phyloP scores from a whole-genome alignment of 169 alveolate species.

The Plasmodium chabaudi region DNA sequence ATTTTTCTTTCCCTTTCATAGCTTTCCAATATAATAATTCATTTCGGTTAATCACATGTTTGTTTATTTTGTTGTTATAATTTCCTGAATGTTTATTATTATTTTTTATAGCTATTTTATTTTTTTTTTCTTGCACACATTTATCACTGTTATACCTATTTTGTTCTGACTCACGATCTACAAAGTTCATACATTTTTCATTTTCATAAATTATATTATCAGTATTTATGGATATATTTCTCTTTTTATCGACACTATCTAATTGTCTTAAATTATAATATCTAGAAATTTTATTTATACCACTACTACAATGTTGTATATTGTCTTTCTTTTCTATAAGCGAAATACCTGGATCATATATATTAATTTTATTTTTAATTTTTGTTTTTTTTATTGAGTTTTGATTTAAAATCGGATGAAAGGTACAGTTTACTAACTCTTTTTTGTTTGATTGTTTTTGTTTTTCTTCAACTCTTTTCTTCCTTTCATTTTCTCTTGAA shows the following conservation, averaged over 20 bases:
- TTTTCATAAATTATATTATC: not conserved
- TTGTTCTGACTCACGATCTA: not conserved
- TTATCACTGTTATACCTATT: too few relatives aligned
- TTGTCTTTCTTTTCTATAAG: too few relatives aligned
- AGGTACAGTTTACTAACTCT: conserved; percentile 52
- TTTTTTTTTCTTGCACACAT: too few relatives aligned
- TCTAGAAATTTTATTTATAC: not conserved
- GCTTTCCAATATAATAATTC: conserved; percentile 55
- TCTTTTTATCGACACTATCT: not conserved
- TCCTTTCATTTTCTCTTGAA: conserved; percentile 65
- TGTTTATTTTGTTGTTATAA: not conserved
- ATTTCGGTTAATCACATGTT: conserved; percentile 12
- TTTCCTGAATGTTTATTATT: not conserved
- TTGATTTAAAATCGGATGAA: conserved; percentile 44
- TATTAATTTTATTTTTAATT: conserved; percentile 8
- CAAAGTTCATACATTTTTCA: not conserved
- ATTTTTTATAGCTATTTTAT: not conserved
- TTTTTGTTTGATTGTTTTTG: conserved; percentile 28
- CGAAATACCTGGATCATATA: not conserved
- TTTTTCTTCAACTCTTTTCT: conserved; percentile 62
- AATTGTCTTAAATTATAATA: not conserved
- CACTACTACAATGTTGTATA: not conserved
- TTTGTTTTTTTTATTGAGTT: conserved; percentile 3
- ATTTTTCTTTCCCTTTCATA: conserved; percentile 43
- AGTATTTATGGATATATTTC: not conserved